Base-by-base conservation (phyloP, 2,329 filamentous ascomycete species). In the Pyricularia sp. region DNA sequence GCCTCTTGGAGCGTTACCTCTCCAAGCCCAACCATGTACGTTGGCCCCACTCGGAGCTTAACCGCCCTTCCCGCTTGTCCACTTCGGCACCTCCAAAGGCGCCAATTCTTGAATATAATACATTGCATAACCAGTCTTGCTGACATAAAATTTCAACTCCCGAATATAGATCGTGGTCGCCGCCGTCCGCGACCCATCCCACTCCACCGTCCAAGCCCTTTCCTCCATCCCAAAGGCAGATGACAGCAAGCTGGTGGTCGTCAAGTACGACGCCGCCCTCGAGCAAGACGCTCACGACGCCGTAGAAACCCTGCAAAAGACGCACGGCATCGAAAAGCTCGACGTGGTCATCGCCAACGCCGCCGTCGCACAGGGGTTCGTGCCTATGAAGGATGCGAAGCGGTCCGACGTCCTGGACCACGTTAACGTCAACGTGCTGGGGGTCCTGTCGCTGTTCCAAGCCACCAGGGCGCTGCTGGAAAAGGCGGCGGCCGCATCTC, bases 291-390 rank as follows among this genome's bases (percentile, higher is more conserved):
- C 74, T 0, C 72, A 72, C 2, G 76, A 78, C 31, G 73, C 78
- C 2, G 74, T 73, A 7, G 70, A 68, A 2, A 77, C 75, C 12
- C 70, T 79, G 4, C 68, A 73, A 12, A 71, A 10, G 1, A 72
- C 42, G 6, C 66, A 79, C 4, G 72, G 75, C 14, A 69, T 84
- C 71, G 71, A 72, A 17, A 74, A 78, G 23, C 74, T 87, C n/a
- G 84, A 86, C 64, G 74, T 84, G 7, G 78, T 87, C 3, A 80
- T 87, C 70, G 82, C 81, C 69, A 87, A 86, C 70, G 84, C 84
- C 0, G 84, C 80, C 2, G 78, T 81, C 25, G 73, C 72, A 17
- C 73, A 74, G 11, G 72, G 74, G 58, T 77, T 76, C 69, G 74
- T 72, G 1, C 71, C 74, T 1, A 75, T 78, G 0, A 67, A 72